Conservation (phyloP, 257 asterid genomes). For the Salvia miltiorrhiza region DNA sequence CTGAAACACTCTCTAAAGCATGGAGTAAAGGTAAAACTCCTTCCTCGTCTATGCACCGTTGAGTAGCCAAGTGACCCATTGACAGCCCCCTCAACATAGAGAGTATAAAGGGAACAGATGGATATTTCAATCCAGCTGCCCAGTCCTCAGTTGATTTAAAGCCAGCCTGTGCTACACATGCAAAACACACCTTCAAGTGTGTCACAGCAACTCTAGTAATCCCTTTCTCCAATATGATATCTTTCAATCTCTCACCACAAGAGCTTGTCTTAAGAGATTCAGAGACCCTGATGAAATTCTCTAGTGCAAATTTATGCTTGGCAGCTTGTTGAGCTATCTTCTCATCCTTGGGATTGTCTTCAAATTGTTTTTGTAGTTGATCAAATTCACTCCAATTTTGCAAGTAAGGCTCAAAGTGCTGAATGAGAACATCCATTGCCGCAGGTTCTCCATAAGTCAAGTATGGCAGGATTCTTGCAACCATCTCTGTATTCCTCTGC, state of each 20-base stretch:
- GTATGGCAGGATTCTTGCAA: slow-evolving; percentile 95
- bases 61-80: slow-evolving; percentile 94
- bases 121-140: slow-evolving; percentile 67
- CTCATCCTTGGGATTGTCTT: slow-evolving; percentile 79
- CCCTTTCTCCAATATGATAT: slow-evolving; percentile 91
- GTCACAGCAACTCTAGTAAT: slow-evolving; percentile 76
- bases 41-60: slow-evolving; percentile 74
- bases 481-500: slow-evolving; percentile 99
- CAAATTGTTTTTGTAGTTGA: slow-evolving; percentile 59
- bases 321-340: slow-evolving; percentile 66
- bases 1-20: slow-evolving; percentile 91
- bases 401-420: slow-evolving; percentile 91
- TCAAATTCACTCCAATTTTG: slow-evolving; percentile 85
- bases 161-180: slow-evolving; percentile 71
- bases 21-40: slow-evolving; percentile 87
- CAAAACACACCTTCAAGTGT: slow-evolving; percentile 77
- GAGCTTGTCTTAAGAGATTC: slow-evolving; percentile 95
- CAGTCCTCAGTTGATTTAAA: slow-evolving; percentile 73
- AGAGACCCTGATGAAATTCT: slow-evolving; percentile 92
- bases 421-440: slow-evolving; percentile 97
- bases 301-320: slow-evolving; percentile 80
- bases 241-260: slow-evolving; percentile 96
- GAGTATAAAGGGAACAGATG: slow-evolving; percentile 87
- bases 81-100: slow-evolving; percentile 96
- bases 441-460: slow-evolving; percentile 96